Base-by-base conservation (phyloP, 495 filamentous ascomycete genomes). In the Penicillium angulare region DNA sequence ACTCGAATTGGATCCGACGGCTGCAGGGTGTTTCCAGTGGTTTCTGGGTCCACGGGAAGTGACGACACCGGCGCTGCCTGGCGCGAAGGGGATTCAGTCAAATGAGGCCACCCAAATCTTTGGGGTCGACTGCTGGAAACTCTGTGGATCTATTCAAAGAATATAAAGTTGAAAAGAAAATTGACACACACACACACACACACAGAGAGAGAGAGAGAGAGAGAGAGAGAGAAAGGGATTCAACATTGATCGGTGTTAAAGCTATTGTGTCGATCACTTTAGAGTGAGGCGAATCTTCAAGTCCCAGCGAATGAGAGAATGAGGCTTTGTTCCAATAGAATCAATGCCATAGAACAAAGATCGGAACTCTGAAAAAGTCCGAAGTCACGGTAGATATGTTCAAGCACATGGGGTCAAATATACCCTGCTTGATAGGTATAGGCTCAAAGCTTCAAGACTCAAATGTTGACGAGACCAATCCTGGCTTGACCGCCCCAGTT, bases 1-100 rank as follows among this genome's bases (percentile, higher is more conserved):
- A 15, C 4, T 13, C 18, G 26, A 41, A 12, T 42, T 16, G 21
- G 13, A 32, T 29, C 31, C n/a, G 41, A 44, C 22, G 36, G 47
- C 43, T 34, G 45, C 20, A 39, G 36, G 17, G 22, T 24, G 39
- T 26, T n/a, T 49, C 45, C 31, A 48, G 44, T 38, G 49, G 31
- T 44, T 48, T 41, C 44, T 47, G 44, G 51, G 24, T 27, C 39
- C 5, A 7, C 45, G 51, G 52, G 32, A 49, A 54, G 45, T 54
- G 52, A 49, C 52, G 52, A 49, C 52, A 54, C 44, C 45, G 52
- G 36, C n/a, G n/a, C n/a, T n/a, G n/a, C 13, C 7, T 41, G 38
- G 38, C 21, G 21, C 27, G 27, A 12, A 31, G 5, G 2, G 8
- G 27, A 31, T 31, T 31, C 27, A 12, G 27, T 31, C 27, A 31